Evolutionary conservation across 139 green algal genomes (phyloP).

Genomic region (Picochlorum costavermella): DNA sequence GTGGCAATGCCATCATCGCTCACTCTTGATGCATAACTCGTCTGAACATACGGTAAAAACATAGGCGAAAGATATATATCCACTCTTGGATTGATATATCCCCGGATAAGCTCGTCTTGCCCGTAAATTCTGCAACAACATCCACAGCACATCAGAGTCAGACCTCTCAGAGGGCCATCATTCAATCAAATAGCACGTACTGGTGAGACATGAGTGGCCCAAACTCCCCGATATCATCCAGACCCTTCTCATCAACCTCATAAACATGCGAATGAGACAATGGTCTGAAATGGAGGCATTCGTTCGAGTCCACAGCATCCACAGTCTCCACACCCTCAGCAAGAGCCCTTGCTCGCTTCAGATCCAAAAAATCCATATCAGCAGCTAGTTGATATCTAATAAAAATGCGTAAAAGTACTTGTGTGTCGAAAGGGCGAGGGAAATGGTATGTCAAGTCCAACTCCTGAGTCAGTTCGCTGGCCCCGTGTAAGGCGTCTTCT

Average conservation of each 20-base stretch:
- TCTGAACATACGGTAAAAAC: constrained; percentile 33
- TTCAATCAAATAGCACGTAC: constrained; percentile 1
- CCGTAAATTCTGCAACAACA: constrained; percentile 38
- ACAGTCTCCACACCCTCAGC: constrained; percentile 10
- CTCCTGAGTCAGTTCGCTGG: neutral
- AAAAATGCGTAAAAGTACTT: too few species aligned
- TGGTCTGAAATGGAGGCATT: constrained; percentile 17
- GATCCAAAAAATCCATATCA: neutral
- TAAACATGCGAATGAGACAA: constrained; percentile 10
- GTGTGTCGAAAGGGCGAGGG: too few species aligned
- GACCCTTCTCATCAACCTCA: neutral
- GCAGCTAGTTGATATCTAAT: too few species aligned
- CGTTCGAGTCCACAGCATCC: constrained; percentile 16
- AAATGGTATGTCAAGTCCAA: constrained; percentile 11
- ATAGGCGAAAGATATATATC: constrained; percentile 34
- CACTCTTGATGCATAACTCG: constrained; percentile 20
- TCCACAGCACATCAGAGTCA: too few species aligned
- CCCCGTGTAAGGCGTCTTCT: too few species aligned
- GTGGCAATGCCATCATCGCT: constrained; percentile 32
- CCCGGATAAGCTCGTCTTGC: constrained; percentile 53
- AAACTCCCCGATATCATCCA: neutral
- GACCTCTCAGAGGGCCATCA: too few species aligned
- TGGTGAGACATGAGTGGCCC: neutral
- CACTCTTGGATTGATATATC: constrained; percentile 31
- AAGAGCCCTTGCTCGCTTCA: constrained; percentile 11